phyloP scores from a whole-genome alignment of 1,284 basidiomycete genomes.

The Ustilago hordei region DNA sequence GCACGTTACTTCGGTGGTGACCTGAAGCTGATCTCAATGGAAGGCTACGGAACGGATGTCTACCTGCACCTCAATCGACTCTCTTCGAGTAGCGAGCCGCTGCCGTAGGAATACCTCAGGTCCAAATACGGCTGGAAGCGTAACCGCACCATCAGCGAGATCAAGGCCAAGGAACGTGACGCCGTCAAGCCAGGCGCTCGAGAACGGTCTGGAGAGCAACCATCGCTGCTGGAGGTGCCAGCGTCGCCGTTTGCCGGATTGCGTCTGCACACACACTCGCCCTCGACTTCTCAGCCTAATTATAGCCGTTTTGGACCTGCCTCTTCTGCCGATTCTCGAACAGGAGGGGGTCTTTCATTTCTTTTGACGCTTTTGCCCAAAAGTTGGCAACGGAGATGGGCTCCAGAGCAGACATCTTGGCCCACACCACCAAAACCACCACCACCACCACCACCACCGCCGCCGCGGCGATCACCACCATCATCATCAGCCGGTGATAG shows the following conservation, averaged over 20 bases:
- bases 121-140: conserved; percentile 55
- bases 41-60: conserved; percentile 76
- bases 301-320: conserved; percentile 51
- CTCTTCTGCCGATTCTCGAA: conserved; percentile 5
- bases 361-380: conserved; percentile 32
- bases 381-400: conserved; percentile 41
- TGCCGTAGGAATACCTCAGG: conserved; percentile 68
- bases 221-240: conserved; percentile 36
- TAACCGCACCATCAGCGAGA: conserved; percentile 50
- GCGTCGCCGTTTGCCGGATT: conserved; percentile 12
- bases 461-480: neutral
- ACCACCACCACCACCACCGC: neutral
- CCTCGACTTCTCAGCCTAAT: conserved; percentile 12
- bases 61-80: conserved; percentile 90
- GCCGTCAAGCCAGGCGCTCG: conserved; percentile 5
- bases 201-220: conserved; percentile 12
- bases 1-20: conserved; percentile 97
- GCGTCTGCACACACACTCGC: conserved; percentile 22
- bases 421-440: neutral
- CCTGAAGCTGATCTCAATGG: conserved; percentile 96
- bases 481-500: neutral
- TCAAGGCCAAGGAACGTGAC: conserved; percentile 42
- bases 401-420: conserved; percentile 4
- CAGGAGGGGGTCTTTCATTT: conserved; percentile 24
- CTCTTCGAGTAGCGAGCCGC: conserved; percentile 70